These are phyloP conservation scores for Typha latifolia DNA, from an alignment of 176 grass and related monocot species.

Conservation along the genomic window DNA sequence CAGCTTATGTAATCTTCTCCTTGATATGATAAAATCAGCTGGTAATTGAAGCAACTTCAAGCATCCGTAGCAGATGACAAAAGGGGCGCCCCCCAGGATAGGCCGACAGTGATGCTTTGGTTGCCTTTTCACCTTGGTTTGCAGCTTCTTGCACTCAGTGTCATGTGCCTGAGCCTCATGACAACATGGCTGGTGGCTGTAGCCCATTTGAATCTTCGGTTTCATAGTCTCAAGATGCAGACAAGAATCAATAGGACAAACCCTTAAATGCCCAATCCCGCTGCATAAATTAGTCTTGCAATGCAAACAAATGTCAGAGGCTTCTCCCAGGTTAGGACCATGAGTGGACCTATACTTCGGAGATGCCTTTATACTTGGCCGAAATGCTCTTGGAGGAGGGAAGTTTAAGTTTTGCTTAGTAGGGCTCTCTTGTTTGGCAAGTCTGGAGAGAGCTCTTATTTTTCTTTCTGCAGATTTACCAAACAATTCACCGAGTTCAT, in stretches of 20 bases:
- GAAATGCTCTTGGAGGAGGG: conserved; percentile 23
- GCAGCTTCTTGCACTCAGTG: not conserved
- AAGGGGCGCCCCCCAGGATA: conserved; percentile 65
- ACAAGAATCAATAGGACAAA: conserved; percentile 25
- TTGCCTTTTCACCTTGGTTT: conserved; percentile 24
- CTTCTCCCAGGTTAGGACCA: conserved; percentile 18
- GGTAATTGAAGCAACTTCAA: conserved; percentile 57
- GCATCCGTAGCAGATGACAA: conserved; percentile 73
- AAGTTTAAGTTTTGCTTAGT: too few relatives aligned
- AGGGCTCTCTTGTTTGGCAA: conserved; percentile 11
- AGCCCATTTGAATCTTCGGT: too few relatives aligned
- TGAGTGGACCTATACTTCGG: conserved; percentile 28
- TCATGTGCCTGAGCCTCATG: conserved; percentile 26
- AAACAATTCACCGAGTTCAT: conserved; percentile 57
- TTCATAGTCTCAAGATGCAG: not conserved
- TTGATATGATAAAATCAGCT: conserved; percentile 37
- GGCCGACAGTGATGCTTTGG: conserved; percentile 53
- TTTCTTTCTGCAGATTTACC: conserved; percentile 35
- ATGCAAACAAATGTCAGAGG: conserved; percentile 14
- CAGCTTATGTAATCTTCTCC: conserved; percentile 41
- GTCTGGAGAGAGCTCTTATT: conserved; percentile 5
- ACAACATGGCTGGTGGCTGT: not conserved
- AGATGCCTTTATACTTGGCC: not conserved
- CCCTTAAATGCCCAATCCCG: conserved; percentile 8
- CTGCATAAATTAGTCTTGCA: conserved; percentile 7